Evolutionary conservation across 257 asterid genomes (phyloP).

Genomic region (Parsonsia alboflavescens): DNA sequence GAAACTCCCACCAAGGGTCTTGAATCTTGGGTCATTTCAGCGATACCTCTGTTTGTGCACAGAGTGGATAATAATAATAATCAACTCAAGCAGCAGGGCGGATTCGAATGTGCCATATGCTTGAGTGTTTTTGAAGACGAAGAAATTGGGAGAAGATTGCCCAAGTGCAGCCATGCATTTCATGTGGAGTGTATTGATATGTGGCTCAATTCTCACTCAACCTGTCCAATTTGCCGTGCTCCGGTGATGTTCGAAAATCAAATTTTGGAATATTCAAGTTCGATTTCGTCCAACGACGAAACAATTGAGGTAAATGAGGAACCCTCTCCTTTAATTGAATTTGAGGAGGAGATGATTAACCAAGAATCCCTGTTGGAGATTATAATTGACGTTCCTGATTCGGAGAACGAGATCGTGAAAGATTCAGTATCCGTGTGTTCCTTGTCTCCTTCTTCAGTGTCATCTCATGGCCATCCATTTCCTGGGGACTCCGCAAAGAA

Average conservation of each 20-base stretch:
- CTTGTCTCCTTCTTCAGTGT: background rate
- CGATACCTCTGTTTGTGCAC: slow-evolving; percentile 26
- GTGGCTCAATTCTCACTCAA: slow-evolving; percentile 60
- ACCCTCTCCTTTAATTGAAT: background rate
- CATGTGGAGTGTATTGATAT: slow-evolving; percentile 63
- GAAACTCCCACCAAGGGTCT: slow-evolving; percentile 25
- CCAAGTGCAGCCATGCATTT: slow-evolving; percentile 45
- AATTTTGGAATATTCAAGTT: background rate
- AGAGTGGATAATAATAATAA: background rate
- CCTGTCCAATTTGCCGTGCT: slow-evolving; percentile 63
- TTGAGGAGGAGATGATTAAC: background rate
- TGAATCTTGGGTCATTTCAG: slow-evolving; percentile 22
- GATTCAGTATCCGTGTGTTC: slow-evolving; percentile 7
- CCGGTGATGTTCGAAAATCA: slow-evolving; percentile 6
- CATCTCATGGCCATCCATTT: background rate
- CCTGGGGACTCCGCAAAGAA: slow-evolving; percentile 19
- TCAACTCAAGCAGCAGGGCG: background rate
- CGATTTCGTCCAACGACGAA: background rate
- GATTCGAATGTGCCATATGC: slow-evolving; percentile 47
- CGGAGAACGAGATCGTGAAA: slow-evolving; percentile 10
- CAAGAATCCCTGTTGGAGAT: slow-evolving; percentile 19
- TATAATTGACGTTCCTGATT: slow-evolving; percentile 11
- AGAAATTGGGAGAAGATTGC: slow-evolving; percentile 38
- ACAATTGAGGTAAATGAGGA: background rate
- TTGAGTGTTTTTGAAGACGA: slow-evolving; percentile 42